Percentiles rank a stretch among this genome's conserved stretches.
Conservation (phyloP, 129 eudicot genomes). For the Scalesia atractyloides region DNA sequence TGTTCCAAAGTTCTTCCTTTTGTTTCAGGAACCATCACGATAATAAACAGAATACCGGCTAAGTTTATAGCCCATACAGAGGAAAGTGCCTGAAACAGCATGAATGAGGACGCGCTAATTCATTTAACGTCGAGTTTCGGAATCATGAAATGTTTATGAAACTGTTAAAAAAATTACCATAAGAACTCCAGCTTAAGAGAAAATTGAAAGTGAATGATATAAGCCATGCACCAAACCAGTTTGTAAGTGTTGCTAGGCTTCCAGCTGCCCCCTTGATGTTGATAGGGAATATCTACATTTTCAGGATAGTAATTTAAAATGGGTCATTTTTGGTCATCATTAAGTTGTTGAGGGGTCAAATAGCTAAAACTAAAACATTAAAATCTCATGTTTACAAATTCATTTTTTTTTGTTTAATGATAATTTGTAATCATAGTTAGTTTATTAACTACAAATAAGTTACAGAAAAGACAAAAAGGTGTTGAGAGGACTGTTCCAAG, state of each 20-base stretch:
- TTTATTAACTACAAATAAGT: too few species aligned
- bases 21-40: conserved; percentile 79
- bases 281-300: conserved; percentile 59
- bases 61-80: conserved; percentile 66
- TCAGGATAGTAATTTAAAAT: neutral
- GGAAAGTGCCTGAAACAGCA: conserved; percentile 75
- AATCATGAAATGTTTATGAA: neutral
- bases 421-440: neutral
- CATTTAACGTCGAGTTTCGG: neutral
- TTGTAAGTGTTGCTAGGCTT: conserved; percentile 59
- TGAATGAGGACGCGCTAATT: conserved; percentile 16
- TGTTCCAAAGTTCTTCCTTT: conserved; percentile 92
- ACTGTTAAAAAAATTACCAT: conserved; percentile 32
- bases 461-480: too few species aligned
- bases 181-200: conserved; percentile 70
- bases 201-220: conserved; percentile 68
- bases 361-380: neutral
- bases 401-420: too few species aligned
- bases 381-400: neutral
- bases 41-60: conserved; percentile 60
- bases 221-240: conserved; percentile 75
- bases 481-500: neutral
- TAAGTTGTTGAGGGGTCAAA: neutral
- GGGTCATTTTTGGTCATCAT: neutral
- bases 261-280: conserved; percentile 65